Conservation (phyloP, 805 yeast genomes). For the Hanseniaspora thailandica region DNA sequence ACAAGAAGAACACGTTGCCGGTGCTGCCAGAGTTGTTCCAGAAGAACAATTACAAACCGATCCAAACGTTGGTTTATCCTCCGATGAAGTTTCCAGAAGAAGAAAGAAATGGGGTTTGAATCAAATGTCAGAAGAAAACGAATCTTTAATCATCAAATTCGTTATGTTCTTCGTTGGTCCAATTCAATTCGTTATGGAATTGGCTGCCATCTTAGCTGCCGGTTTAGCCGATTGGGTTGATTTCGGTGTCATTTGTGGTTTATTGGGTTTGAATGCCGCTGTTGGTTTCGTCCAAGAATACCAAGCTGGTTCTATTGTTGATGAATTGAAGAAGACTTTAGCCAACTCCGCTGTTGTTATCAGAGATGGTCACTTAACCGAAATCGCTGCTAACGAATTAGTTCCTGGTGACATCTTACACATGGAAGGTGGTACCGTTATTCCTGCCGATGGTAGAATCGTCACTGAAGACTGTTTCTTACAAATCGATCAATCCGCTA, state of each 20-base stretch:
- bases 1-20: constrained; percentile 36
- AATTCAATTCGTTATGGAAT: constrained; percentile 94
- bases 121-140: constrained; percentile 83
- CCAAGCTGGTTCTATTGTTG: constrained; percentile 97
- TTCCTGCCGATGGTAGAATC: constrained; percentile 86
- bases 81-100: constrained; percentile 69
- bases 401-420: constrained; percentile 93
- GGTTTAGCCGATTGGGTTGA: constrained; percentile 98
- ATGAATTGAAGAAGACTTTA: constrained; percentile 86
- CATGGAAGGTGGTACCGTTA: constrained; percentile 84
- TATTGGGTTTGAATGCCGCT: constrained; percentile 71
- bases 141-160: constrained; percentile 68
- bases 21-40: constrained; percentile 65
- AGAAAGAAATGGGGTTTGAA: constrained; percentile 84
- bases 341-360: constrained; percentile 80
- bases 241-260: constrained; percentile 92
- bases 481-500: constrained; percentile 92
- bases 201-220: constrained; percentile 89
- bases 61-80: constrained; percentile 61
- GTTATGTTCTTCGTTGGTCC: constrained; percentile 86
- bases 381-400: constrained; percentile 69
- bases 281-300: constrained; percentile 96
- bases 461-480: constrained; percentile 75
- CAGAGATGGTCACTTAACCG: constrained; percentile 68
- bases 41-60: constrained; percentile 77